phyloP scores from a whole-genome alignment of 2,329 filamentous ascomycete genomes.

The Colletotrichum phormii region DNA sequence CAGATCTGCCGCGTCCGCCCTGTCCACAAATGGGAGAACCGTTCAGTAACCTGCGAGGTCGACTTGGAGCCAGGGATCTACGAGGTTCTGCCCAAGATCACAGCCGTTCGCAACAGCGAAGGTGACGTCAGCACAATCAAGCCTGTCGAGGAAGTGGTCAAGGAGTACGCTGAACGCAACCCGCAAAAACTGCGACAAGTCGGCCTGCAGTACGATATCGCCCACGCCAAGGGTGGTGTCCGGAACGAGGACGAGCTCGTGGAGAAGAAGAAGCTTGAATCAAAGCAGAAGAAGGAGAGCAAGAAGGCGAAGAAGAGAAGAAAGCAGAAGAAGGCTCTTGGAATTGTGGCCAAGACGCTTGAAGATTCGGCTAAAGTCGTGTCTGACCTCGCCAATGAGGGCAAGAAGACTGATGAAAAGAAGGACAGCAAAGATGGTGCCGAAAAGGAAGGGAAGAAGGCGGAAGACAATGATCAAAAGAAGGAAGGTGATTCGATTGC shows the following conservation, averaged over 20 bases:
- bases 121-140: slow-evolving; percentile 41
- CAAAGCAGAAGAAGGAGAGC: slow-evolving; percentile 43
- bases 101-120: slow-evolving; percentile 59
- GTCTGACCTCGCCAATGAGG: slow-evolving; percentile 29
- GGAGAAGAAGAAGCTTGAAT: slow-evolving; percentile 41
- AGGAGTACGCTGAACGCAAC: slow-evolving; percentile 52
- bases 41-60: slow-evolving; percentile 79
- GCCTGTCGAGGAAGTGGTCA: slow-evolving; percentile 71
- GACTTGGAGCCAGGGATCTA: slow-evolving; percentile 76
- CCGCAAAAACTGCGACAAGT: slow-evolving; percentile 74
- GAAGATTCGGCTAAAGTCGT: slow-evolving; percentile 39
- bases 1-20: slow-evolving; percentile 49
- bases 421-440: slow-evolving; percentile 34
- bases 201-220: slow-evolving; percentile 70
- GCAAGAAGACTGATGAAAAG: slow-evolving; percentile 23
- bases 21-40: slow-evolving; percentile 58
- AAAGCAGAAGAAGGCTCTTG: slow-evolving; percentile 30
- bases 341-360: slow-evolving; percentile 29
- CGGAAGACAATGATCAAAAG: slow-evolving; percentile 39
- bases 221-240: slow-evolving; percentile 68
- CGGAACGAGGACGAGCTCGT: slow-evolving; percentile 58
- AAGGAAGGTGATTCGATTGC: slow-evolving; percentile 23
- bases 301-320: slow-evolving; percentile 42
- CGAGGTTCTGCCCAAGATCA: slow-evolving; percentile 76
- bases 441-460: slow-evolving; percentile 22